Conservation (phyloP, 2,329 filamentous ascomycete genomes). For the Arthrobotrys entomopaga region DNA sequence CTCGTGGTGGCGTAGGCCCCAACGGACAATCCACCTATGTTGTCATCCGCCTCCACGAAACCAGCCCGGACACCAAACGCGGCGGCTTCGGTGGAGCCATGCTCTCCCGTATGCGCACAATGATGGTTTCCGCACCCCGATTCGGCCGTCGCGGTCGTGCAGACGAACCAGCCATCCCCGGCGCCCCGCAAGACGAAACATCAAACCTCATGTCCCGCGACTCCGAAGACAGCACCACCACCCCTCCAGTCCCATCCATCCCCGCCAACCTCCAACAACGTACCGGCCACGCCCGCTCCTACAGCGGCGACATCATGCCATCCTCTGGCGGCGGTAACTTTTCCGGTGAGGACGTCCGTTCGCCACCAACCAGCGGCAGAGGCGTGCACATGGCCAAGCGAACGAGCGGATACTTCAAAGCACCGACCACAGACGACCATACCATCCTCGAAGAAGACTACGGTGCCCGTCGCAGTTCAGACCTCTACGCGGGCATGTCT, state of each 20-base stretch:
- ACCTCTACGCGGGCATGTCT: conserved; percentile 44
- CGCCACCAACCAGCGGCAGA: conserved; percentile 29
- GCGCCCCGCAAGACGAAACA: conserved; percentile 28
- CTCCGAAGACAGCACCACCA: conserved; percentile 27
- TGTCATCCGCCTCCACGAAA: conserved; percentile 55
- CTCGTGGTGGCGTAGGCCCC: conserved; percentile 38
- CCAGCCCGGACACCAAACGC: conserved; percentile 45
- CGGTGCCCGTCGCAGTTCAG: conserved; percentile 22
- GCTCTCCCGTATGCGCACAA: conserved; percentile 38
- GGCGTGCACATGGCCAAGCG: conserved; percentile 45
- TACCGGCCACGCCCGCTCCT: conserved; percentile 38
- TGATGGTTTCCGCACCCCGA: conserved; percentile 29
- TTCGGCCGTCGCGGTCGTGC: conserved; percentile 31
- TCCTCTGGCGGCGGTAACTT: conserved; percentile 18
- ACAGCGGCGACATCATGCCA: conserved; percentile 51
- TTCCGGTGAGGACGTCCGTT: conserved; percentile 24
- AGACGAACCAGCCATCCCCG: conserved; percentile 3
- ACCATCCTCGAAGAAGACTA: conserved; percentile 54
- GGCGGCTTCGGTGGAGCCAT: conserved; percentile 41
- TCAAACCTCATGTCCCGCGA: conserved; percentile 36
- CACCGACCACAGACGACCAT: conserved; percentile 47
- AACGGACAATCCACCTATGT: conserved; percentile 52
- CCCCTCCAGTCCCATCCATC: conserved; percentile 43
- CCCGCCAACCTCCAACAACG: conserved; percentile 31
- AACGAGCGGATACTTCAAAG: conserved; percentile 50